Evolutionary conservation across 148 eudicot species (phyloP).

Genomic region (Chenopodium formosanum): DNA sequence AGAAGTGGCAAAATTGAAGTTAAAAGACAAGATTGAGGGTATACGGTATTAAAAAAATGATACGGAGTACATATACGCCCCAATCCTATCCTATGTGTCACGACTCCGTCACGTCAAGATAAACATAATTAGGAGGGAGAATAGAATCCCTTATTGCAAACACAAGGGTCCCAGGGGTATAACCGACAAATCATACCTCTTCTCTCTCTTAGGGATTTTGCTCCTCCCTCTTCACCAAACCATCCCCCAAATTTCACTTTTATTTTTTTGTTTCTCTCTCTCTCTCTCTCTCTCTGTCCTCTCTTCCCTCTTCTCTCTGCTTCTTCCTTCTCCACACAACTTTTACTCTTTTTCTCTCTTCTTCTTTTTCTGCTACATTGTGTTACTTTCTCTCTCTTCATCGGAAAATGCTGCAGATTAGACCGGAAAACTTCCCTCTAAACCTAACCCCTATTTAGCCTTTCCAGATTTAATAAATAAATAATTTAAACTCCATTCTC

Average conservation of each 20-base stretch:
- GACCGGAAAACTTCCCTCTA: not conserved
- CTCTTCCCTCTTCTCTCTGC: not conserved
- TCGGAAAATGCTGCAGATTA: constrained; percentile 30
- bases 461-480: not conserved
- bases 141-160: not conserved
- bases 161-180: not conserved
- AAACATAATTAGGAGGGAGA: not conserved
- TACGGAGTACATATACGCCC: not conserved
- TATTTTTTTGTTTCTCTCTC: not conserved
- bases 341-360: not conserved
- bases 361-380: not conserved
- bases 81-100: not conserved
- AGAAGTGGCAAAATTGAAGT: too few species aligned
- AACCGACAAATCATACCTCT: not conserved
- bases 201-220: not conserved
- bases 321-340: not conserved
- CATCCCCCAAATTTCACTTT: not conserved
- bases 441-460: not conserved
- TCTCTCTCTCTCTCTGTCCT: not conserved
- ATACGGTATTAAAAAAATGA: too few species aligned
- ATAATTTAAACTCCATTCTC: not conserved
- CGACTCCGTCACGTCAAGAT: constrained; percentile 15
- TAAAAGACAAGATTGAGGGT: too few species aligned
- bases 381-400: not conserved
- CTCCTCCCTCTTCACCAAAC: constrained; percentile 13